Conservation (phyloP, 345 rosid species). For the Gossypium mustelinum region DNA sequence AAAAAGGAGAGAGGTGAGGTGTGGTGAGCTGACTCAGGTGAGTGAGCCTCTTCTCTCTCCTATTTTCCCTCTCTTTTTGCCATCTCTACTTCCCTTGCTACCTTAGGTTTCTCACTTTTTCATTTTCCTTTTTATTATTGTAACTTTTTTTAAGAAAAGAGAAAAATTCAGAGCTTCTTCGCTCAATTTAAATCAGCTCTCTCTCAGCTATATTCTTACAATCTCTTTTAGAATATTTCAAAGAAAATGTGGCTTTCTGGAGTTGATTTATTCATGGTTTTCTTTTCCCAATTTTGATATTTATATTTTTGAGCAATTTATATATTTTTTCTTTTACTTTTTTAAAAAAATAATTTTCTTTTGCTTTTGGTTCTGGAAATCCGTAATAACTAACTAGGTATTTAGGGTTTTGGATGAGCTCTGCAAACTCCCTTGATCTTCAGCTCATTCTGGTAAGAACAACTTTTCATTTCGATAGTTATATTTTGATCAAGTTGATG, state of each 20-base stretch:
- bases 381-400: neutral
- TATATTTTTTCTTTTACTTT: neutral
- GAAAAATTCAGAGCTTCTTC: neutral
- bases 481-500: neutral
- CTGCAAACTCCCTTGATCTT: neutral
- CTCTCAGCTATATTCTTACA: neutral
- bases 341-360: neutral
- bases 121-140: neutral
- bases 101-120: slow-evolving; percentile 14
- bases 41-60: slow-evolving; percentile 4
- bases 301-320: no score
- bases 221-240: neutral
- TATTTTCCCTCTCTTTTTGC: slow-evolving; percentile 9
- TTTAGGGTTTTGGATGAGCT: slow-evolving; percentile 5
- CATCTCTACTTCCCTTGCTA: slow-evolving; percentile 10
- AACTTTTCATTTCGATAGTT: neutral
- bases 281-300: neutral
- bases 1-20: neutral
- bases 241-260: slow-evolving; percentile 11
- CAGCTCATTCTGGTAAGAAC: slow-evolving; percentile 2
- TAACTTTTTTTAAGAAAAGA: neutral
- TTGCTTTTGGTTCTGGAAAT: slow-evolving; percentile 1
- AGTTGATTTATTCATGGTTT: slow-evolving; percentile 7
- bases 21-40: neutral
- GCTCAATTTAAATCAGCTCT: neutral